These are phyloP conservation scores for Penicillium oxalicum DNA, from an alignment of 2,329 filamentous ascomycete genomes.

Conservation along the genomic window DNA sequence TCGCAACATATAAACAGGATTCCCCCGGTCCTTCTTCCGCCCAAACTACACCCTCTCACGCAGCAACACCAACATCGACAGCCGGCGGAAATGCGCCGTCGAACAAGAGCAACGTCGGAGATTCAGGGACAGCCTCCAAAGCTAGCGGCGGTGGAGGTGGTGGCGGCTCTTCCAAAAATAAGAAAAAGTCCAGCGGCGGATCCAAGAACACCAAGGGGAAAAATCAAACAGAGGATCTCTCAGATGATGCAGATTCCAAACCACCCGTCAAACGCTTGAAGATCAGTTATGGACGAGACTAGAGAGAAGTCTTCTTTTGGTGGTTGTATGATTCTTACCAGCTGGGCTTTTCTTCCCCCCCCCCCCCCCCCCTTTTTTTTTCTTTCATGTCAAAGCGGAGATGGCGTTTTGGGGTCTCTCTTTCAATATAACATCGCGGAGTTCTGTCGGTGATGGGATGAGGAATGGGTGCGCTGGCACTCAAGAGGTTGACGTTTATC, in stretches of 20 bases:
- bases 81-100: conserved; percentile 24
- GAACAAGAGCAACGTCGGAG: conserved; percentile 22
- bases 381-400: conserved; percentile 1
- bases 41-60: conserved; percentile 44
- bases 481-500: too few relatives aligned
- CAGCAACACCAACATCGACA: conserved; percentile 40
- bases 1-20: conserved; percentile 24
- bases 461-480: not conserved
- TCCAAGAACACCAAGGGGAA: conserved; percentile 25
- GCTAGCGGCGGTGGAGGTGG: conserved; percentile 13
- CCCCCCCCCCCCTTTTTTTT: too few relatives aligned
- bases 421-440: not conserved
- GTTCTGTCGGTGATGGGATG: not conserved
- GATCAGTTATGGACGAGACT: conserved; percentile 42
- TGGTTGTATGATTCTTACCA: conserved; percentile 1
- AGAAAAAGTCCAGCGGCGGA: conserved; percentile 35
- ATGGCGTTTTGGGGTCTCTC: conserved; percentile 9
- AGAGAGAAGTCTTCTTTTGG: conserved; percentile 3
- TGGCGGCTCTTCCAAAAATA: conserved; percentile 34
- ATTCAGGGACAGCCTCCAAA: conserved; percentile 10
- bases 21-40: conserved; percentile 41
- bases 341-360: too few relatives aligned
- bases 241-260: conserved; percentile 35
- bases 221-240: conserved; percentile 28
- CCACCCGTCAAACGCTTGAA: conserved; percentile 41